Evolutionary conservation across 352 stramenopile genomes (phyloP), one percentile per base, ranked within the genome.

Genomic region (Globisporangium apiculatum): DNA sequence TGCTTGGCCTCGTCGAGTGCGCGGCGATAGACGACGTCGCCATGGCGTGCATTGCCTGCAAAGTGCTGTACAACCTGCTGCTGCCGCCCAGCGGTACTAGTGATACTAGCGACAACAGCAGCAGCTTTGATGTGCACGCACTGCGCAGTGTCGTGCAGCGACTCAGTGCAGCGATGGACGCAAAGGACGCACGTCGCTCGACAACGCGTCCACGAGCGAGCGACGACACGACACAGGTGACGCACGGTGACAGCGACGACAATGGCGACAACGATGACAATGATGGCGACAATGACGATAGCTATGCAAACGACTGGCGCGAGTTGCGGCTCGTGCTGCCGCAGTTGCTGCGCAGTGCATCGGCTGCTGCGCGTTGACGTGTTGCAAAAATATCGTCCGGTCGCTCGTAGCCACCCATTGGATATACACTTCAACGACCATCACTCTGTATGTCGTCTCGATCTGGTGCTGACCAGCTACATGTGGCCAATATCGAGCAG

Each of bases 1-100:
- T 96, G 9, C 55, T 76, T 0, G 69, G 67, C 3, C 63, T 87
- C 48, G 65, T 94, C 6, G 71, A 90, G 53, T 77, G 67, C 55
- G 77, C 79, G 0, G 84, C 69, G 0, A 57, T 72, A 0, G 71
- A 89, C 36, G 84, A 95, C 51, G 48, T 85, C 7, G 72, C 83
- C 7, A 86, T 95, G 76, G 79, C 76, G 43, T 74, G 79, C 4
- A 80, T 96, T n/a, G 73, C 79, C 1, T 83, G 76, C 55, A 94
- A 96, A 63, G 76, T 79, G 18, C 69, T 96, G 2, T 92, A 86
- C 67, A 96, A 96, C 53, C 52, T 96, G n/a, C 58, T 91, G 18
- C 45, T 89, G 40, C 47, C 17, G 10, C 18, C 38, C 9, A 42
- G 47, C 0, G 41, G 47, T 37, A 10, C 8, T 24, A 51, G 40